Percentiles rank a stretch among this genome's conserved stretches.
These are phyloP conservation scores for Vicia faba DNA, from an alignment of 306 rosid genomes.

Conservation along the genomic window DNA sequence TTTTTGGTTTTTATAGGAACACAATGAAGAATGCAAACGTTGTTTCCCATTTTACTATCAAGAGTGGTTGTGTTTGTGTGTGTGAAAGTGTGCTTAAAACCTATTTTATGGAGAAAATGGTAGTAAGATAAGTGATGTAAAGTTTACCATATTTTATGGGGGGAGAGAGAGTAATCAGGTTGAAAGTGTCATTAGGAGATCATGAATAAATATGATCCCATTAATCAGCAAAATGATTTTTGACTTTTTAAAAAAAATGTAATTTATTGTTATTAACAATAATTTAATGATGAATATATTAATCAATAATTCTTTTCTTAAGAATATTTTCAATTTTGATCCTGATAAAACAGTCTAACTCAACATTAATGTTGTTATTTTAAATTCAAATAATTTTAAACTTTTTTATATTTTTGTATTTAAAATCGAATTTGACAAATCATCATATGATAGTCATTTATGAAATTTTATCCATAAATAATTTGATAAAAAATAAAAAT, in stretches of 20 bases:
- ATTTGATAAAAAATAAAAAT: too few species aligned
- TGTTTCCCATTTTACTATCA: slow-evolving; percentile 34
- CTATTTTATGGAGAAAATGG: not conserved
- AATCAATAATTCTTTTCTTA: too few species aligned
- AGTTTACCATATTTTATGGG: not conserved
- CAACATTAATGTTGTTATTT: too few species aligned
- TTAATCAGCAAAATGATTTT: not conserved
- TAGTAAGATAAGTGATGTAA: not conserved
- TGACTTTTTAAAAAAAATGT: not conserved
- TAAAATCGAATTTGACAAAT: too few species aligned
- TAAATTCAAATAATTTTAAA: too few species aligned
- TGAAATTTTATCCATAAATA: too few species aligned
- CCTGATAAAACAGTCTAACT: too few species aligned
- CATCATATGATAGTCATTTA: too few species aligned
- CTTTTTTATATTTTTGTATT: too few species aligned
- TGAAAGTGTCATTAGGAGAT: slow-evolving; percentile 2
- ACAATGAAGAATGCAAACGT: not conserved
- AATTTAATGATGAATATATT: too few species aligned
- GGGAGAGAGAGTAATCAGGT: not conserved
- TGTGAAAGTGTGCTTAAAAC: not conserved
- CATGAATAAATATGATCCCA: not conserved
- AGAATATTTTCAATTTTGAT: too few species aligned
- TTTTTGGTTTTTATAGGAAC: not conserved
- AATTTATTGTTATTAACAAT: not conserved
- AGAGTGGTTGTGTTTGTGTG: not conserved